Percentiles rank a stretch among this genome's conserved stretches.
phyloP scores from a whole-genome alignment of 805 yeast genomes.

The Yarrowia sp. region DNA sequence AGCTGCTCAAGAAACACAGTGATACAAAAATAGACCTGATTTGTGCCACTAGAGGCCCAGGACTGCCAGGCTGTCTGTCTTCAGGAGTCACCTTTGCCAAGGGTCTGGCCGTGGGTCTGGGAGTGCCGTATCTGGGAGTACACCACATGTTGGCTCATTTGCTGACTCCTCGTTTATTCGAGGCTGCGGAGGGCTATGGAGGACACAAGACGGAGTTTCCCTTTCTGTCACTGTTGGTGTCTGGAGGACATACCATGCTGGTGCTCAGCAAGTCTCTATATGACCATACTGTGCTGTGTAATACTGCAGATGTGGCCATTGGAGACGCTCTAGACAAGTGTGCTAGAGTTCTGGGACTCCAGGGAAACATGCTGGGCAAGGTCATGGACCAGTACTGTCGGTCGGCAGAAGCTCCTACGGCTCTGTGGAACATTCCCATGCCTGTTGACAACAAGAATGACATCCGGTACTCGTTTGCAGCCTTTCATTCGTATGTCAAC shows the following conservation, averaged over 20 bases:
- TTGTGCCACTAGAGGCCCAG: slow-evolving; percentile 94
- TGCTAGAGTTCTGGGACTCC: slow-evolving; percentile 76
- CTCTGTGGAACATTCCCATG: slow-evolving; percentile 38
- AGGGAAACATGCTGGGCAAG: slow-evolving; percentile 77
- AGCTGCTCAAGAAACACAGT: slow-evolving; percentile 41
- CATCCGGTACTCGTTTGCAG: slow-evolving; percentile 57
- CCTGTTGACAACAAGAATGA: slow-evolving; percentile 39
- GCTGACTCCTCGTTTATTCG: slow-evolving; percentile 55
- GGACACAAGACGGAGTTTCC: slow-evolving; percentile 54
- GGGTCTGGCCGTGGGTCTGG: slow-evolving; percentile 78
- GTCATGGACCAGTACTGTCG: slow-evolving; percentile 63
- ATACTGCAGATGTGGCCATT: slow-evolving; percentile 82
- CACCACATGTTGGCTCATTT: slow-evolving; percentile 97
- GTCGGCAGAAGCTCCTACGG: not conserved
- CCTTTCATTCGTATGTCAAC: slow-evolving; percentile 56
- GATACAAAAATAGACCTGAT: slow-evolving; percentile 54
- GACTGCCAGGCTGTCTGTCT: slow-evolving; percentile 85
- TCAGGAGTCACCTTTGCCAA: slow-evolving; percentile 82
- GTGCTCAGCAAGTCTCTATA: slow-evolving; percentile 59
- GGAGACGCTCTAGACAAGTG: slow-evolving; percentile 95
- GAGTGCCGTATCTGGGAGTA: slow-evolving; percentile 77
- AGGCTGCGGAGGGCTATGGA: slow-evolving; percentile 31
- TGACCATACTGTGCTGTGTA: slow-evolving; percentile 68
- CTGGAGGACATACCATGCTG: slow-evolving; percentile 94
- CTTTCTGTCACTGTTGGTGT: slow-evolving; percentile 69